Conservation (phyloP, 2,329 filamentous ascomycete species). For the Fusarium chuoi region DNA sequence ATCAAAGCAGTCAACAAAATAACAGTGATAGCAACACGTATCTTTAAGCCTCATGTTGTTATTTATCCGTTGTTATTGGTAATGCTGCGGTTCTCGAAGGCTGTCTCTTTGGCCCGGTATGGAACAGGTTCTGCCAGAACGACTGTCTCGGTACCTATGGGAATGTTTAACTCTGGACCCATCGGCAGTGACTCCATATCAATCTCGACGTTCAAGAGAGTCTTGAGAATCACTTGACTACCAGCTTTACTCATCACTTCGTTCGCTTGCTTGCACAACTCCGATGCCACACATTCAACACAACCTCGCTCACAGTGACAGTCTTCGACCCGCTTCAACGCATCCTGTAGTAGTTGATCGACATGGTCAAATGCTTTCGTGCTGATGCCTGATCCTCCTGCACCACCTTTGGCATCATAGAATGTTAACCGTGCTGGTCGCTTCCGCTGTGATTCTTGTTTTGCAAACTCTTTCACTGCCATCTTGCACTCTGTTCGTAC, state of each 20-base stretch:
- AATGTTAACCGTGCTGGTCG: conserved; percentile 90
- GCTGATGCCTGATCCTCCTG: conserved; percentile 84
- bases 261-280: conserved; percentile 86
- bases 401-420: conserved; percentile 93
- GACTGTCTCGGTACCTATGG: conserved; percentile 83
- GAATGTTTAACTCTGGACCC: conserved; percentile 78
- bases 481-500: conserved; percentile 95
- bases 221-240: conserved; percentile 81
- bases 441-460: conserved; percentile 75
- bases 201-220: conserved; percentile 78
- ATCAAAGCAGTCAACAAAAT: neutral
- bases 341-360: conserved; percentile 79
- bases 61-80: neutral
- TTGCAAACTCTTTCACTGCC: conserved; percentile 86
- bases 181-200: conserved; percentile 87
- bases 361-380: conserved; percentile 95
- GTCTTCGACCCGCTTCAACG: conserved; percentile 77
- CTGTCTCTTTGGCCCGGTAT: conserved; percentile 38
- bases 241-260: conserved; percentile 95
- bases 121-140: conserved; percentile 76
- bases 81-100: conserved; percentile 1
- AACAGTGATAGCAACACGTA: neutral
- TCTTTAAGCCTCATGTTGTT: neutral
- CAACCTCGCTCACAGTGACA: conserved; percentile 86
- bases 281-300: conserved; percentile 87